Evolutionary conservation across 108 stramenopile genomes (phyloP).

Genomic region (Skeletonema grethae): DNA sequence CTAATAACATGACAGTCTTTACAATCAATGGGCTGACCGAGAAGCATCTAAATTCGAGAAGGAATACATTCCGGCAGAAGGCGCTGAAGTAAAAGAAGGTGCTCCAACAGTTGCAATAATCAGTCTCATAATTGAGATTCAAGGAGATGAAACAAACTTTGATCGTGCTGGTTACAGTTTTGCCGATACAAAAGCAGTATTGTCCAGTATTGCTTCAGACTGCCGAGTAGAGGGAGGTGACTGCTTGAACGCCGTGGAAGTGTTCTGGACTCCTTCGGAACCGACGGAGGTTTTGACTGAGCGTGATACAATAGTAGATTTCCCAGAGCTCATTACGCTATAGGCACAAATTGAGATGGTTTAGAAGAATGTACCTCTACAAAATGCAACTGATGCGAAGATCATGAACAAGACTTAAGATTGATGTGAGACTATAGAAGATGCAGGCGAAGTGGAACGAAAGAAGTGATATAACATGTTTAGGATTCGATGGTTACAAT

Average conservation of each 20-base stretch:
- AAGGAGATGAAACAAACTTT: constrained; percentile 78
- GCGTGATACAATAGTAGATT: constrained; percentile 72
- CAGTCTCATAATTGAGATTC: constrained; percentile 76
- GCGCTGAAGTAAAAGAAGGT: constrained; percentile 31
- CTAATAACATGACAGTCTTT: no score
- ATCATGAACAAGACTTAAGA: no score
- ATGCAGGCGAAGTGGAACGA: no score
- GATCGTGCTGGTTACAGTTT: constrained; percentile 70
- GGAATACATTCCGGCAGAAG: constrained; percentile 64
- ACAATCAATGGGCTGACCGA: no score
- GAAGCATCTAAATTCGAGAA: constrained; percentile 65
- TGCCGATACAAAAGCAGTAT: constrained; percentile 67
- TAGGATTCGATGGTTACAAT: no score
- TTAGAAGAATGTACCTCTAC: no score
- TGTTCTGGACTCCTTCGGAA: constrained; percentile 86
- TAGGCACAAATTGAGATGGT: constrained; percentile 1
- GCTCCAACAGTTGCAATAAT: constrained; percentile 73
- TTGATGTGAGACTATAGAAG: no score
- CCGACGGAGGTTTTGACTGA: constrained; percentile 64
- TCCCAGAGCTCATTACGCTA: constrained; percentile 83
- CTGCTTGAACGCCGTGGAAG: constrained; percentile 84
- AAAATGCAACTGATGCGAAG: no score
- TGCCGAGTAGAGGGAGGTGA: constrained; percentile 75
- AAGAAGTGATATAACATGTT: no score
- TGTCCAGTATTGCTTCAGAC: constrained; percentile 81